Percentiles rank a stretch among this genome's conserved stretches.
phyloP scores from a whole-genome alignment of 1,139 yeast genomes.

The Candida sp. region DNA sequence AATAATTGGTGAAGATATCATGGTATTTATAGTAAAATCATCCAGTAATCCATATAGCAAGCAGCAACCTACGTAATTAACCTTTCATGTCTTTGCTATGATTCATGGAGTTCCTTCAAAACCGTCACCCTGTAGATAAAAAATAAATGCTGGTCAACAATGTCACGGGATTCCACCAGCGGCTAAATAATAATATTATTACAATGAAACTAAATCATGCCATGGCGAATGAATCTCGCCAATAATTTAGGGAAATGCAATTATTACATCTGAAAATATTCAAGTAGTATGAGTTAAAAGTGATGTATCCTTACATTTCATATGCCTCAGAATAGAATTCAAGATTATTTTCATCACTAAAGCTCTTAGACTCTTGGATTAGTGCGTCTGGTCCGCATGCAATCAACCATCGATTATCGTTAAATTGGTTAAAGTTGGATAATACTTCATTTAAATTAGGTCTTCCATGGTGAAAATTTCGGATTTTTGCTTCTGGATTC shows the following conservation, averaged over 20 bases:
- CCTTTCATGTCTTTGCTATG: too few species aligned
- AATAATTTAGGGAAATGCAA: too few species aligned
- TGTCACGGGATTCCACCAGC: background rate
- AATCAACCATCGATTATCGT: conserved; percentile 49
- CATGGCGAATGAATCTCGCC: background rate
- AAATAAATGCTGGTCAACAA: too few species aligned
- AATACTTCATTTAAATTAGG: conserved; percentile 37
- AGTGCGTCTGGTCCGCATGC: conserved; percentile 68
- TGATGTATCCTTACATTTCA: conserved; percentile 17
- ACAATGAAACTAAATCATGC: background rate
- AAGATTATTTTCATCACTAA: conserved; percentile 37
- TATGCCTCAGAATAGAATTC: conserved; percentile 45
- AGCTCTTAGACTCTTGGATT: conserved; percentile 40
- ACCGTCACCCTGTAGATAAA: too few species aligned
- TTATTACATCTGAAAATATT: too few species aligned
- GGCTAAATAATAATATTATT: background rate
- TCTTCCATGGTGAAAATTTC: conserved; percentile 22
- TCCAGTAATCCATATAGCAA: too few species aligned
- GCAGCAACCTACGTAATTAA: too few species aligned
- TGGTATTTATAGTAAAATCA: too few species aligned
- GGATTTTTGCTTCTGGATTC: conserved; percentile 5
- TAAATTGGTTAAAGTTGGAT: conserved; percentile 16
- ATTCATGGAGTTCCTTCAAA: too few species aligned
- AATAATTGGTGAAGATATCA: too few species aligned
- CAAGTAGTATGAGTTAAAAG: too few species aligned